Base-by-base conservation (phyloP, 176 grass and related monocot species). In the Neostapfia colusana region DNA sequence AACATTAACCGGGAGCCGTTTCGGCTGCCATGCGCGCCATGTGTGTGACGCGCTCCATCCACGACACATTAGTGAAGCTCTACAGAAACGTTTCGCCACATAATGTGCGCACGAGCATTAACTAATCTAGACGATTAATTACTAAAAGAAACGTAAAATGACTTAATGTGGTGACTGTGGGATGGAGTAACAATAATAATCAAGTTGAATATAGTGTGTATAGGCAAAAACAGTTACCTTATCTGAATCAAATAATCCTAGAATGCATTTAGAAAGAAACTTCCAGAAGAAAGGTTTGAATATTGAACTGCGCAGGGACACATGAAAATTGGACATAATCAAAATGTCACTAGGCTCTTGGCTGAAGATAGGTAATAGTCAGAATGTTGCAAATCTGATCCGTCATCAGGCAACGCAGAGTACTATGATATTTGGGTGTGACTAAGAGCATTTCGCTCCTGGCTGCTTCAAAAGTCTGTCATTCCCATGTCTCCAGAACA, bases 191-290 rank as follows among this genome's bases (percentile, higher is more conserved):
- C n/a, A n/a, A 51, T 2, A 53, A 71, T 53, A 51, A 50, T 36
- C 16, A 50, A 13, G 2, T 15, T 62, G 28, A 34, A 62, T 62
- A 11, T 62, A 16, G 10, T 76, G 41, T 16, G 63, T 17, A 59
- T 45, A 76, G 58, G 34, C 43, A 1, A 63, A 75, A 76, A 64
- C 27, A 64, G 15, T 73, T 66, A 73, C 70, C 36, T 79, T 54
- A 15, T 73, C 67, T n/a, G n/a, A n/a, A n/a, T n/a, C n/a, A 66
- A 78, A 21, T 50, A 41, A 67, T 3, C 20, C 43, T 57, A 57
- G n/a, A n/a, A 1, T 21, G 50, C 18, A 38, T 57, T 37, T 16
- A 56, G 13, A 20, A 20, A 64, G 31, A 64, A 54, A 26, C 55
- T 23, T 56, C 57, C 6, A 40, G 9, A n/a, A n/a, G n/a, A 72